These are phyloP conservation scores for Claviceps pusilla DNA, from an alignment of 2,329 filamentous ascomycete species.

Conservation along the genomic window DNA sequence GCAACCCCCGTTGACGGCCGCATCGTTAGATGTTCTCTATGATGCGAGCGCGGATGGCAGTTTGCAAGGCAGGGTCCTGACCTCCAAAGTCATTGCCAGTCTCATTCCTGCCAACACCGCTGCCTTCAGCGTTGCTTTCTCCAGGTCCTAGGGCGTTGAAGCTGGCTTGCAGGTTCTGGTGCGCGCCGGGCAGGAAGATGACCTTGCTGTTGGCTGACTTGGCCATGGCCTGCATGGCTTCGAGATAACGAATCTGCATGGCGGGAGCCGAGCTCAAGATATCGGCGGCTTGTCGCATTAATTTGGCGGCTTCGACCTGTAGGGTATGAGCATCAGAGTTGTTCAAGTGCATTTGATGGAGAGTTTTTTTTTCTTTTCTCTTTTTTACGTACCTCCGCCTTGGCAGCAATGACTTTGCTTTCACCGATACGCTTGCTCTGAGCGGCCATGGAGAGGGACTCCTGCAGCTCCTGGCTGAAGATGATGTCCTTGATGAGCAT, in stretches of 20 bases:
- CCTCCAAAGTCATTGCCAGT: slow-evolving; percentile 32
- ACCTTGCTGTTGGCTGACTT: slow-evolving; percentile 83
- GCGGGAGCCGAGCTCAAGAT: slow-evolving; percentile 82
- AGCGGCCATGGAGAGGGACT: slow-evolving; percentile 92
- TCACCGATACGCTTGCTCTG: slow-evolving; percentile 98
- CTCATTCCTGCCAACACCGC: slow-evolving; percentile 35
- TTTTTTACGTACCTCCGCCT: slow-evolving; percentile 49
- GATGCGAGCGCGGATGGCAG: slow-evolving; percentile 65
- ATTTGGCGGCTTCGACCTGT: slow-evolving; percentile 76
- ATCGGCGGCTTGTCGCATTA: slow-evolving; percentile 87
- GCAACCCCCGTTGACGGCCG: not conserved
- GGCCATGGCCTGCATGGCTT: slow-evolving; percentile 98
- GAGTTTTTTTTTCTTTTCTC: not conserved
- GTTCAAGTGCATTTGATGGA: too few relatives aligned
- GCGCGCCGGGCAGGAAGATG: slow-evolving; percentile 57
- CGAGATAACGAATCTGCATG: slow-evolving; percentile 96
- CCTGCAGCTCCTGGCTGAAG: slow-evolving; percentile 89
- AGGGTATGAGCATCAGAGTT: not conserved
- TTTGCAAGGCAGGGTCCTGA: slow-evolving; percentile 51
- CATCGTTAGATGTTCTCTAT: slow-evolving; percentile 65
- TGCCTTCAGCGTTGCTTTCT: slow-evolving; percentile 23
- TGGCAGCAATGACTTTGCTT: slow-evolving; percentile 93
- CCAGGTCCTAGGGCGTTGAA: slow-evolving; percentile 29
- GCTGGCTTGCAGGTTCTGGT: slow-evolving; percentile 38
- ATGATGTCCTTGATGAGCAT: slow-evolving; percentile 99